Evolutionary conservation across 192 early-diverging fungal genomes (phyloP).

Genomic region (Geranomyces michiganensis): DNA sequence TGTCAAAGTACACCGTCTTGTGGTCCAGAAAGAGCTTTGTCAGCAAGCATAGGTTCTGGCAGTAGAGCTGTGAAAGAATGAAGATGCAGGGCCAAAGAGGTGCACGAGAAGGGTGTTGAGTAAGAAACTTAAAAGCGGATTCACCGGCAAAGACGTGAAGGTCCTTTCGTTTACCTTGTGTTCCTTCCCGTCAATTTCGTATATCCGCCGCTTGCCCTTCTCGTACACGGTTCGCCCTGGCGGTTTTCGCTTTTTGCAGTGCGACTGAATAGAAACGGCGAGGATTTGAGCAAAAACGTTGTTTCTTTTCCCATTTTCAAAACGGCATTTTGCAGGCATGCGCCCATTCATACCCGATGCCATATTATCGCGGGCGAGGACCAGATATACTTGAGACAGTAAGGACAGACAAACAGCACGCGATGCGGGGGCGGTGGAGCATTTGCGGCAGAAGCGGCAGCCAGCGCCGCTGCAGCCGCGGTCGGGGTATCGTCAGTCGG

Average conservation of each 20-base stretch:
- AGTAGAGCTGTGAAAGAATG: constrained; percentile 65
- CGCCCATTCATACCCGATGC: constrained; percentile 57
- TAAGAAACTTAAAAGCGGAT: too few relatives aligned
- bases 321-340: constrained; percentile 1
- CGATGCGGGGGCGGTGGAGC: constrained; percentile 28
- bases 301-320: background rate
- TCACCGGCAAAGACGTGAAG: too few relatives aligned
- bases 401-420: constrained; percentile 76
- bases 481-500: constrained; percentile 49
- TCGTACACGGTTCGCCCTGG: constrained; percentile 77
- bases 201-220: constrained; percentile 68
- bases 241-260: constrained; percentile 66
- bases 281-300: background rate
- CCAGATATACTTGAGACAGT: constrained; percentile 86
- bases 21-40: constrained; percentile 92
- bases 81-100: background rate
- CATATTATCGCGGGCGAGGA: constrained; percentile 56
- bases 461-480: background rate
- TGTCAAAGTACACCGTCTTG: constrained; percentile 91
- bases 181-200: constrained; percentile 80
- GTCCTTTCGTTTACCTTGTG: constrained; percentile 58
- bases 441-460: background rate
- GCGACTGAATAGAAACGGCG: constrained; percentile 41
- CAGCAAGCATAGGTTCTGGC: constrained; percentile 87
- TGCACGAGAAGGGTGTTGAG: background rate